Percentiles rank a stretch among this genome's conserved stretches.
phyloP scores from a whole-genome alignment of 2,329 filamentous ascomycete species.

The Endothia cerciana region DNA sequence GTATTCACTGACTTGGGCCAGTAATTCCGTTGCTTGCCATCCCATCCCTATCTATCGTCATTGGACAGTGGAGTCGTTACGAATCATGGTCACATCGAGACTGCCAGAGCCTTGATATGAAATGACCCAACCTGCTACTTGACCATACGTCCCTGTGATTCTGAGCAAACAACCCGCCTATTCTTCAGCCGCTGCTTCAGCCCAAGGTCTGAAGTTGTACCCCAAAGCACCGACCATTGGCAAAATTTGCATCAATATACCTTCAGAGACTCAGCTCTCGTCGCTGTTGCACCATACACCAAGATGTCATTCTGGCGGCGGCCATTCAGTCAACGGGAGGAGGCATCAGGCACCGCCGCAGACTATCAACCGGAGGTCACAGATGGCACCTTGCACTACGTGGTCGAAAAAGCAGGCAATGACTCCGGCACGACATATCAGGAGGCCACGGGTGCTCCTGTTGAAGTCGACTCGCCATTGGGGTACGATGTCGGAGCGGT shows the following conservation, averaged over 20 bases:
- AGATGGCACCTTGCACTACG: constrained; percentile 25
- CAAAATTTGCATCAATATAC: not conserved
- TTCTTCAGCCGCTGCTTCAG: not conserved
- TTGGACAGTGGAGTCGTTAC: constrained; percentile 1
- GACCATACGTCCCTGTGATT: not conserved
- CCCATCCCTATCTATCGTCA: constrained; percentile 1
- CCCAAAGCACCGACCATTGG: not conserved
- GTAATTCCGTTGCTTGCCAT: not conserved
- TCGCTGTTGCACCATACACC: not conserved
- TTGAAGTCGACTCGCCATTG: constrained; percentile 61
- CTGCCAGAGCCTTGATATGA: not conserved
- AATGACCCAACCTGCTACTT: not conserved
- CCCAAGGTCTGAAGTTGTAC: not conserved
- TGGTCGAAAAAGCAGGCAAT: constrained; percentile 33
- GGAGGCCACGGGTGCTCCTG: constrained; percentile 63
- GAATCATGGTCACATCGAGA: not conserved
- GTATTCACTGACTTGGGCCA: not conserved
- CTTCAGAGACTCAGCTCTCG: not conserved
- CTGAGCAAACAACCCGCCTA: not conserved
- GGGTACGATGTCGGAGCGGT: constrained; percentile 60
- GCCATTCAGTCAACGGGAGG: constrained; percentile 14
- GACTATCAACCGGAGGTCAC: constrained; percentile 16
- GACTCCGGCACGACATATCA: constrained; percentile 41
- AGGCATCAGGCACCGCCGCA: not conserved
- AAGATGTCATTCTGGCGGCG: constrained; percentile 26